Percentiles rank a stretch among this genome's conserved stretches.
Evolutionary conservation across 2,329 filamentous ascomycete species (phyloP).

Genomic region (Magnaporthales sp.): DNA sequence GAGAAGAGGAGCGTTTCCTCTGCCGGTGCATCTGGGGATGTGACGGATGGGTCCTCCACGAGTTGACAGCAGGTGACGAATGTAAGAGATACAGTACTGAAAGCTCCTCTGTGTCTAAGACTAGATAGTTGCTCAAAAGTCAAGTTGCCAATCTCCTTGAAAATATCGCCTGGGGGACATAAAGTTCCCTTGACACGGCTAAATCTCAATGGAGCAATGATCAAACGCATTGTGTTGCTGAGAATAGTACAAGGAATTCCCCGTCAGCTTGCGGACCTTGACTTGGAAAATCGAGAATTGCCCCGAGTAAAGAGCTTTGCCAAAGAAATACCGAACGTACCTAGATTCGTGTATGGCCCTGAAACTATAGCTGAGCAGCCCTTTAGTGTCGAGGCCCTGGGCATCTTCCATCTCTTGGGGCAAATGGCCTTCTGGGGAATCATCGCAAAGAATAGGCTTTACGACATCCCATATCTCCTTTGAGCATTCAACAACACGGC

Average conservation of each 20-base stretch:
- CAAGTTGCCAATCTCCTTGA: slow-evolving; percentile 59
- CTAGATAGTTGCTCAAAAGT: slow-evolving; percentile 77
- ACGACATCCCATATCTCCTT: slow-evolving; percentile 70
- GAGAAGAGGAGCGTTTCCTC: slow-evolving; percentile 41
- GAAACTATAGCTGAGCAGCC: slow-evolving; percentile 90
- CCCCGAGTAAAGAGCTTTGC: background rate
- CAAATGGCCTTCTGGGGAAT: slow-evolving; percentile 85
- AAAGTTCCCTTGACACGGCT: slow-evolving; percentile 33
- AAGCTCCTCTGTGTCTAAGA: slow-evolving; percentile 83
- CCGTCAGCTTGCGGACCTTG: background rate
- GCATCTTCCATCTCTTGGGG: slow-evolving; percentile 67
- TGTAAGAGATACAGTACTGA: slow-evolving; percentile 84
- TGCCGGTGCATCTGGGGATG: slow-evolving; percentile 17
- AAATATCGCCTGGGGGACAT: slow-evolving; percentile 42
- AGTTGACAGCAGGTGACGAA: slow-evolving; percentile 73
- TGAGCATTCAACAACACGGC: slow-evolving; percentile 51
- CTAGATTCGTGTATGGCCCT: slow-evolving; percentile 91
- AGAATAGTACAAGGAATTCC: slow-evolving; percentile 11
- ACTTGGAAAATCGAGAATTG: slow-evolving; percentile 6
- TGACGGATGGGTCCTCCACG: slow-evolving; percentile 35
- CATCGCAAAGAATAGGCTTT: slow-evolving; percentile 73
- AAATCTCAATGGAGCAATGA: slow-evolving; percentile 46
- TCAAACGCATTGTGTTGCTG: slow-evolving; percentile 62
- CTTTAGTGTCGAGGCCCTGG: slow-evolving; percentile 71
- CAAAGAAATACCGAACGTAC: slow-evolving; percentile 29